Conservation (phyloP, 805 yeast genomes). For the Starmerella vitae region DNA sequence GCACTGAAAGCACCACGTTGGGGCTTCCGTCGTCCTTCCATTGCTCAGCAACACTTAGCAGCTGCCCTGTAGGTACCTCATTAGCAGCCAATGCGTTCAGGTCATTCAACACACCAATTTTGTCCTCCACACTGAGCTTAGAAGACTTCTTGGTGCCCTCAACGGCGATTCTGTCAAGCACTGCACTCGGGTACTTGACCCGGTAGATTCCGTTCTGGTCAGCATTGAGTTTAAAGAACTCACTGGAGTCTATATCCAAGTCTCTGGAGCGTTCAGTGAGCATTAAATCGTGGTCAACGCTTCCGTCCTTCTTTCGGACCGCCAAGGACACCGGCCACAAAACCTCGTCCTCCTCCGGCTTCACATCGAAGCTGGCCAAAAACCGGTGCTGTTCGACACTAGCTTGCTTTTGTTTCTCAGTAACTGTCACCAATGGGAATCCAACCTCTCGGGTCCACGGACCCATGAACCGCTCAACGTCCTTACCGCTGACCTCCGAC, state of each 20-base stretch:
- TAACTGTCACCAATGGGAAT: slow-evolving; percentile 53
- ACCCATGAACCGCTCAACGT: slow-evolving; percentile 46
- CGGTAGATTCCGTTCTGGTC: slow-evolving; percentile 51
- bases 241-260: slow-evolving; percentile 31
- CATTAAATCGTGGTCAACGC: slow-evolving; percentile 41
- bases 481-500: slow-evolving; percentile 47
- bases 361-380: slow-evolving; percentile 48
- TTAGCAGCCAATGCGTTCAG: slow-evolving; percentile 42
- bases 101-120: slow-evolving; percentile 51
- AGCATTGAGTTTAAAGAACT: slow-evolving; percentile 47
- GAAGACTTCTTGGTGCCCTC: slow-evolving; percentile 41
- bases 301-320: slow-evolving; percentile 42
- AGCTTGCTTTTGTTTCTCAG: slow-evolving; percentile 24
- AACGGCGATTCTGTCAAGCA: slow-evolving; percentile 40
- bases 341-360: slow-evolving; percentile 43
- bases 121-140: slow-evolving; percentile 41
- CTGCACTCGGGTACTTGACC: slow-evolving; percentile 39
- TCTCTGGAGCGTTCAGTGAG: slow-evolving; percentile 39
- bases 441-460: slow-evolving; percentile 66
- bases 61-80: slow-evolving; percentile 33
- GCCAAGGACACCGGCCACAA: slow-evolving; percentile 43
- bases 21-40: slow-evolving; percentile 41
- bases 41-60: slow-evolving; percentile 36
- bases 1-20: slow-evolving; percentile 40
- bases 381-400: slow-evolving; percentile 47